A percentile compares a stretch with the other conserved stretches of the same genome.
Evolutionary conservation across 2,329 filamentous ascomycete genomes (phyloP).

Genomic region (Tolypocladium amazonense): DNA sequence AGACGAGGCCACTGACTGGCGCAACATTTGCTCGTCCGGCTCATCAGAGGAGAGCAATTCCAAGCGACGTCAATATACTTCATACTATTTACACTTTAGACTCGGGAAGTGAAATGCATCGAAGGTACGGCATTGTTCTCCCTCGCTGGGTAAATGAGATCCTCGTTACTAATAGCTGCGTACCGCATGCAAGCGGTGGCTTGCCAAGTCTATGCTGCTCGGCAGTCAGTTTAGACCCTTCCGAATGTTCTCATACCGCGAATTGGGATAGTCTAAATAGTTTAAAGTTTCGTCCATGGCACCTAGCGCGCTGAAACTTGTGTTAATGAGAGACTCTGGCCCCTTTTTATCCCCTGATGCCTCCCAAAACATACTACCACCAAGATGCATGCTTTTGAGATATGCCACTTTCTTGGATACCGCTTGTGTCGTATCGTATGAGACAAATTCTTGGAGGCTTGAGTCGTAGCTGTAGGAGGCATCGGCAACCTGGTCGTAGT

Average conservation of each 20-base stretch:
- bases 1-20: no score
- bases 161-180: no score
- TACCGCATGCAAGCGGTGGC: no score
- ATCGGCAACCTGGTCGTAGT: slow-evolving; percentile 43
- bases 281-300: slow-evolving; percentile 35
- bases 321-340: slow-evolving; percentile 47
- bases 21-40: no score
- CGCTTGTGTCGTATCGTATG: slow-evolving; percentile 55
- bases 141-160: no score
- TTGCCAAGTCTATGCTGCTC: no score
- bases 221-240: slow-evolving; percentile 5
- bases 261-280: slow-evolving; percentile 37
- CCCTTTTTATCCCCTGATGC: slow-evolving; percentile 55
- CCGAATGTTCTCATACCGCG: slow-evolving; percentile 41
- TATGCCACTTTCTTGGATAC: slow-evolving; percentile 53
- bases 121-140: no score
- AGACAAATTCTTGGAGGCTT: slow-evolving; percentile 49
- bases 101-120: no score
- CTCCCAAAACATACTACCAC: slow-evolving; percentile 82
- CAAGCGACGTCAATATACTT: no score
- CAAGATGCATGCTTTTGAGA: slow-evolving; percentile 50
- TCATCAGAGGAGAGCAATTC: no score
- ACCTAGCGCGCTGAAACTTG: slow-evolving; percentile 27
- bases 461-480: slow-evolving; percentile 64
- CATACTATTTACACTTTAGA: no score